phyloP scores from a whole-genome alignment of 768 basidiomycete genomes.

The Amanita subjunquillea region DNA sequence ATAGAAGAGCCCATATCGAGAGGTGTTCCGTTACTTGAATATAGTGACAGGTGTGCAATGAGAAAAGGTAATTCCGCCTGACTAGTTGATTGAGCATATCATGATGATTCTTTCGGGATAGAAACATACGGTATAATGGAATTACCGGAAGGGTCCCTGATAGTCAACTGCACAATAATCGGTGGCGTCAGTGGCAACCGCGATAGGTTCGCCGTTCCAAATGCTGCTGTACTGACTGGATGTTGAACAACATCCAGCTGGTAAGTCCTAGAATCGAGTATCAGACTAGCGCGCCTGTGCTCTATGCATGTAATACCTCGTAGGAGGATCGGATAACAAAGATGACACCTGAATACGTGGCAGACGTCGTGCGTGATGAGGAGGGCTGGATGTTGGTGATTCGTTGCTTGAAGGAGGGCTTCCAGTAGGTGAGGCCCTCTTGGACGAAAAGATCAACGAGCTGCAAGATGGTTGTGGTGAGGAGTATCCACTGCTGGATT shows the following conservation, averaged over 20 bases:
- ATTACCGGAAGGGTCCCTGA: slow-evolving; percentile 64
- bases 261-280: slow-evolving; percentile 39
- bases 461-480: slow-evolving; percentile 35
- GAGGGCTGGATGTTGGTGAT: slow-evolving; percentile 25
- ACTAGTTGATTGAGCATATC: slow-evolving; percentile 24
- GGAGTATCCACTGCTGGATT: slow-evolving; percentile 36
- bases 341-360: slow-evolving; percentile 51
- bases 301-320: slow-evolving; percentile 28
- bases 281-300: background rate
- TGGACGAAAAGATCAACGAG: slow-evolving; percentile 27
- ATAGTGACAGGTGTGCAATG: slow-evolving; percentile 72
- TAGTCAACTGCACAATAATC: slow-evolving; percentile 68
- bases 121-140: slow-evolving; percentile 66
- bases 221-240: slow-evolving; percentile 74
- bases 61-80: slow-evolving; percentile 84
- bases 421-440: slow-evolving; percentile 25
- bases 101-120: background rate
- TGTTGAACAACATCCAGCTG: slow-evolving; percentile 82
- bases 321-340: slow-evolving; percentile 42
- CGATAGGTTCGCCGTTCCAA: slow-evolving; percentile 62
- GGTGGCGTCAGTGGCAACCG: slow-evolving; percentile 81
- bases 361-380: slow-evolving; percentile 27
- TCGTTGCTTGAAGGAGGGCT: slow-evolving; percentile 34
- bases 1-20: slow-evolving; percentile 58
- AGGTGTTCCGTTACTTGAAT: slow-evolving; percentile 54